Base-by-base conservation (phyloP, 106 monocot species). In the Allium sativum region DNA sequence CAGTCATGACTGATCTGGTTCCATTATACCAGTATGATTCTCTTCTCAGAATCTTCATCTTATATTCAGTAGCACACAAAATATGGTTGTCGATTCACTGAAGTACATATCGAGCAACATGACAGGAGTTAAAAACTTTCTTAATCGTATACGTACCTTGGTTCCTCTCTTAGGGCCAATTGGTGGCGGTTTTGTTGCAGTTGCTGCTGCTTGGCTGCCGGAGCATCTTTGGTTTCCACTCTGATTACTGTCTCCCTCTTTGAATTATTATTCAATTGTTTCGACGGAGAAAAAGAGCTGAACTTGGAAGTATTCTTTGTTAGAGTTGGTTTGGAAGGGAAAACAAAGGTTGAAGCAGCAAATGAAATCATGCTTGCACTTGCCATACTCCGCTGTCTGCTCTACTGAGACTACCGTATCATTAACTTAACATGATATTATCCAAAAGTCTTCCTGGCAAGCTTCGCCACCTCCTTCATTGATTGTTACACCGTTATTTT, bases 381-480 rank as follows among this genome's bases (percentile, higher is more conserved):
- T 52, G 90, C 90, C 85, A 90, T 85, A 18, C 21, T 55, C 47
- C n/a, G 8, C 44, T 45, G 44, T 62, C 59, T 58, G 21, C n/a
- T n/a, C n/a, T n/a, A n/a, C n/a, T n/a, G n/a, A n/a, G 61, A 46
- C 57, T 50, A 20, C 19, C 4, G 6, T 6, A 45, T 12, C 50
- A 12, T 17, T 21, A 9, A 6, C 48, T 50, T 73, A n/a, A n/a
- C 12, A 19, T 45, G 16, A 60, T 40, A 10, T 62, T n/a, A n/a
- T n/a, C n/a, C n/a, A n/a, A n/a, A n/a, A n/a, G n/a, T n/a, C n/a
- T n/a, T n/a, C n/a, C n/a, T n/a, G n/a, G n/a, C n/a, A n/a, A n/a
- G n/a, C n/a, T n/a, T n/a, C n/a, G n/a, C n/a, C n/a, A n/a, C n/a
- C n/a, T n/a, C n/a, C n/a, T n/a, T n/a, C n/a, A n/a, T n/a, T n/a